A percentile compares a stretch with the other conserved stretches of the same genome.
Conservation (phyloP, 2,329 filamentous ascomycete species). For the Colletotrichum chrysophilum region DNA sequence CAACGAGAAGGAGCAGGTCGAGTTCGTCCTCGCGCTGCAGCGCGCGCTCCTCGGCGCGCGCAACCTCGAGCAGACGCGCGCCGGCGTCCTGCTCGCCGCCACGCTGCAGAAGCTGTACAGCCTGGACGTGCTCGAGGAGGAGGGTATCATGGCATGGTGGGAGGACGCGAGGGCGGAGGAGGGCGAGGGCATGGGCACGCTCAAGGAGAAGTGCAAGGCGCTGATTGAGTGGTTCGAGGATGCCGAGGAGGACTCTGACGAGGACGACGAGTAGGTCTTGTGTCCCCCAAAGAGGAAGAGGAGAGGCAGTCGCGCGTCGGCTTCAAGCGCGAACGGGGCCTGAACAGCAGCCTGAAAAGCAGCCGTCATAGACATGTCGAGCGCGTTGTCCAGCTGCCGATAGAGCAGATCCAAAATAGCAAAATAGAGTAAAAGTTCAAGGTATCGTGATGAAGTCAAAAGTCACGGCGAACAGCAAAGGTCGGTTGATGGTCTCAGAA, state of each 20-base stretch:
- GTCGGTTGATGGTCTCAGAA: not conserved
- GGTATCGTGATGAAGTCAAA: not conserved
- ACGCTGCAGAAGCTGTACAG: slow-evolving; percentile 86
- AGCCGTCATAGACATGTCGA: not conserved
- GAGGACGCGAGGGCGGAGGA: slow-evolving; percentile 70
- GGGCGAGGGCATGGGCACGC: slow-evolving; percentile 69
- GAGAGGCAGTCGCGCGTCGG: not conserved
- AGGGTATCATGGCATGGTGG: slow-evolving; percentile 92
- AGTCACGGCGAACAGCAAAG: not conserved
- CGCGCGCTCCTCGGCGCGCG: slow-evolving; percentile 74
- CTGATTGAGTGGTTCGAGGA: slow-evolving; percentile 87
- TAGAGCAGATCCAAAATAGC: not conserved
- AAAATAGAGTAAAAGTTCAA: slow-evolving; percentile 5
- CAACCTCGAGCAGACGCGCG: slow-evolving; percentile 55
- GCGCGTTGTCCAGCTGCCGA: not conserved
- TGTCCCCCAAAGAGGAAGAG: not conserved
- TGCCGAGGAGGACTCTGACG: slow-evolving; percentile 65
- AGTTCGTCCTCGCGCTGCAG: slow-evolving; percentile 84
- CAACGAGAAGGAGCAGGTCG: slow-evolving; percentile 79
- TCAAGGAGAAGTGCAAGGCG: slow-evolving; percentile 76
- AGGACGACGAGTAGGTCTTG: slow-evolving; percentile 27
- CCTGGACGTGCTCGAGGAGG: slow-evolving; percentile 85
- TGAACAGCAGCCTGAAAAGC: not conserved
- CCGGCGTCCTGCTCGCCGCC: slow-evolving; percentile 73
- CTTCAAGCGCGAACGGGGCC: not conserved